Evolutionary conservation across 2,329 filamentous ascomycete species (phyloP), one percentile per base, ranked within the genome.

Genomic region (Hymenoscyphus scutula): DNA sequence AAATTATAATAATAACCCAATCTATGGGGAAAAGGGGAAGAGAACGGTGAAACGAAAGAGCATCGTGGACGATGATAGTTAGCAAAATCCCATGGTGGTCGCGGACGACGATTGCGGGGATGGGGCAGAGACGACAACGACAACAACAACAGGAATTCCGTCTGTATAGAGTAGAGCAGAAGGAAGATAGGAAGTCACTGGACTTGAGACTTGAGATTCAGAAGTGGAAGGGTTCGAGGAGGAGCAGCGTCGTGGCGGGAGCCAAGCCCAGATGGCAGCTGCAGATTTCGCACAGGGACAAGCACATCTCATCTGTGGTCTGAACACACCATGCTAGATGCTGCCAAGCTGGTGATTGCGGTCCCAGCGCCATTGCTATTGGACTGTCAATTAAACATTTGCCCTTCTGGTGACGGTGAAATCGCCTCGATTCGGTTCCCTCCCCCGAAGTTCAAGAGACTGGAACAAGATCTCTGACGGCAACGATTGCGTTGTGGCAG

Each of bases 11-110:
- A 60, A 61, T 61, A 69, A 63, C 70, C 71, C 72, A 74, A 65
- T 73, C 72, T 68, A 74, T 72, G 71, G 72, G 71, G 61, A 60
- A 60, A 60, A 60, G 23, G 11, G 62, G 51, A 72, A 69, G 63
- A 72, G 71, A 66, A 61, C 65, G 48, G 70, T 59, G 55, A 55
- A 62, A 70, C 64, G 59, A 63, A 67, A 53, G 56, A 25, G 64
- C 69, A 72, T 69, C 62, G 64, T 70, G 65, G 57, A 64, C 32
- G 53, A 63, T 60, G 56, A 59, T 58, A 61, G 62, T 68, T 63
- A 66, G 65, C 64, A 64, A 59, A 62, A 63, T 61, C 61, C 66
- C 69, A 67, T 69, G 41, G 58, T 65, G 54, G 60, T 62, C 65
- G 45, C 7, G n/a, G 11, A 23, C 10, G 45, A 25, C 19, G 45